Conservation (phyloP, 169 alveolate genomes). For the Eimeria necatrix region DNA sequence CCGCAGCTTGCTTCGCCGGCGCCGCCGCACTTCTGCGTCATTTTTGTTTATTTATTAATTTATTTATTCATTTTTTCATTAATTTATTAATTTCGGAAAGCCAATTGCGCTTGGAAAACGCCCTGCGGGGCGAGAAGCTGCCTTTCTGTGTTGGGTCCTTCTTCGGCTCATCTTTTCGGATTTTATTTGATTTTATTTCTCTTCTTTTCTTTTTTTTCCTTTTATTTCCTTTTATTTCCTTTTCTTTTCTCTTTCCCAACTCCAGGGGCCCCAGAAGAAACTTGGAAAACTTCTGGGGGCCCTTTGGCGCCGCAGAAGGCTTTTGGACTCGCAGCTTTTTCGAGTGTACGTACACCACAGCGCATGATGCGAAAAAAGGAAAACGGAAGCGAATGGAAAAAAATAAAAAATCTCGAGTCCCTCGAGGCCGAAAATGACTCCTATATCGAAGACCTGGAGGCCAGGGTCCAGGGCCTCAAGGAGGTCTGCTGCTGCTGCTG, state of each 20-base stretch:
- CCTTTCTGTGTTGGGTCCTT: neutral
- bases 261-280: no score
- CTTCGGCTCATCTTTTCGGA: no score
- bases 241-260: no score
- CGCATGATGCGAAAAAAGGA: slow-evolving; percentile 80
- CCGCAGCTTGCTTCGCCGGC: no score
- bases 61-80: no score
- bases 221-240: no score
- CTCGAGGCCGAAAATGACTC: slow-evolving; percentile 78
- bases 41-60: no score
- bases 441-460: slow-evolving; percentile 70
- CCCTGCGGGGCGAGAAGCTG: neutral
- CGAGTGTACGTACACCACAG: neutral
- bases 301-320: no score
- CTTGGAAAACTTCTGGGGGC: no score
- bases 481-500: slow-evolving; percentile 25
- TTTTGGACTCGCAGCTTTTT: neutral
- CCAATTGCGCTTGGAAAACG: no score
- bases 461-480: slow-evolving; percentile 76
- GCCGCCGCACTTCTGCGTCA: no score
- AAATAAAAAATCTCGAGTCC: slow-evolving; percentile 42
- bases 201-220: neutral
- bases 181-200: neutral
- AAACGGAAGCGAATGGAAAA: slow-evolving; percentile 62
- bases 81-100: no score